These are phyloP conservation scores for Euphorbia pulcherrima DNA, from an alignment of 345 rosid species.

Conservation along the genomic window DNA sequence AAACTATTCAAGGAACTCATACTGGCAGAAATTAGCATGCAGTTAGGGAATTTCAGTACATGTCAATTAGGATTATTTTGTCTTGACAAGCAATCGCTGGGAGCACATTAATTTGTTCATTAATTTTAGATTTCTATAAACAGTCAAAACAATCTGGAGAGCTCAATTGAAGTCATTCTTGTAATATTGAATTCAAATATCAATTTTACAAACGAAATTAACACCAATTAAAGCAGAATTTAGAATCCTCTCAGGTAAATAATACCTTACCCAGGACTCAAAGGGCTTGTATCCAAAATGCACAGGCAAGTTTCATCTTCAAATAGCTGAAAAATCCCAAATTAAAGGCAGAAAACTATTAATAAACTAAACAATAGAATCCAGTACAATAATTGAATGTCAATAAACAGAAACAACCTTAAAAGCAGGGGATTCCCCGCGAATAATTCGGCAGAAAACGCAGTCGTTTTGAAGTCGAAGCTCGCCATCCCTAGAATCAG, in stretches of 20 bases:
- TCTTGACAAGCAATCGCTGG: background rate
- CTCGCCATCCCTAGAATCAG: conserved; percentile 16
- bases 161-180: background rate
- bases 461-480: conserved; percentile 41
- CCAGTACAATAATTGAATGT: background rate
- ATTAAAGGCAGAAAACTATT: background rate
- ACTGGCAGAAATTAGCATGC: too few species aligned
- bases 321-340: conserved; percentile 52
- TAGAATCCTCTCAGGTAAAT: conserved; percentile 11
- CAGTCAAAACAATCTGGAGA: background rate
- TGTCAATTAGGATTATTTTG: background rate
- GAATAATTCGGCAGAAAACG: conserved; percentile 76
- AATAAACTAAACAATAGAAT: too few species aligned
- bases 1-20: background rate
- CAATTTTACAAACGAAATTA: background rate
- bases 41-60: too few species aligned
- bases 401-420: conserved; percentile 38
- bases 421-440: conserved; percentile 69
- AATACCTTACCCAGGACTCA: conserved; percentile 83
- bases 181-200: background rate
- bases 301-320: conserved; percentile 89
- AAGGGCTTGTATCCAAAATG: conserved; percentile 75
- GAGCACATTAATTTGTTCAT: background rate
- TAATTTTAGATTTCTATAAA: too few species aligned
- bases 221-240: background rate